Evolutionary conservation across 1,284 basidiomycete species (phyloP).

Genomic region (Ustanciosporium gigantosporum): DNA sequence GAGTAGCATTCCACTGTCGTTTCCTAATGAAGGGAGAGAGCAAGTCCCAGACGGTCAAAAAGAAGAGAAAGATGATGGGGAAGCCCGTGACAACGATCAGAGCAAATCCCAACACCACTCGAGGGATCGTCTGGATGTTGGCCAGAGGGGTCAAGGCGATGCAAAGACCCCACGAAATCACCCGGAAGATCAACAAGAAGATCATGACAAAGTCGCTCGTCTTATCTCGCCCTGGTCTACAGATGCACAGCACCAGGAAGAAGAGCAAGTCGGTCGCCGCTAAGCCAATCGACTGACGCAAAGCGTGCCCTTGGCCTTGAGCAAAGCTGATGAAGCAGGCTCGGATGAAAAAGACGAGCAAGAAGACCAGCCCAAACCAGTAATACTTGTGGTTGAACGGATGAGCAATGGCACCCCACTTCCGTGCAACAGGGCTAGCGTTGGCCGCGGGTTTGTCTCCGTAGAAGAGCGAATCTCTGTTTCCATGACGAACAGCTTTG

Average conservation of each 20-base stretch:
- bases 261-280: slow-evolving; percentile 52
- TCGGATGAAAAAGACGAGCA: slow-evolving; percentile 45
- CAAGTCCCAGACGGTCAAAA: slow-evolving; percentile 48
- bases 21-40: slow-evolving; percentile 39
- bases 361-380: slow-evolving; percentile 49
- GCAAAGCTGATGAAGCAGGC: slow-evolving; percentile 55
- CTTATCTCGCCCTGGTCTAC: slow-evolving; percentile 50
- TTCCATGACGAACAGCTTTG: slow-evolving; percentile 13
- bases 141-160: slow-evolving; percentile 49
- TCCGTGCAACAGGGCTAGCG: slow-evolving; percentile 12
- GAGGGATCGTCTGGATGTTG: slow-evolving; percentile 53
- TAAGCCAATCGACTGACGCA: slow-evolving; percentile 56
- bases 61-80: slow-evolving; percentile 54
- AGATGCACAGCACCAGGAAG: slow-evolving; percentile 44
- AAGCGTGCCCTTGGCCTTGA: slow-evolving; percentile 33
- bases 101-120: slow-evolving; percentile 57
- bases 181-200: slow-evolving; percentile 46
- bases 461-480: slow-evolving; percentile 42
- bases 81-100: slow-evolving; percentile 50
- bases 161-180: slow-evolving; percentile 52
- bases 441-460: slow-evolving; percentile 31
- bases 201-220: slow-evolving; percentile 54
- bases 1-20: slow-evolving; percentile 27
- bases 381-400: slow-evolving; percentile 48
- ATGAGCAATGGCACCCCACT: slow-evolving; percentile 49